Conservation (phyloP, 495 filamentous ascomycete species). For the Penicilliopsis zonata region DNA sequence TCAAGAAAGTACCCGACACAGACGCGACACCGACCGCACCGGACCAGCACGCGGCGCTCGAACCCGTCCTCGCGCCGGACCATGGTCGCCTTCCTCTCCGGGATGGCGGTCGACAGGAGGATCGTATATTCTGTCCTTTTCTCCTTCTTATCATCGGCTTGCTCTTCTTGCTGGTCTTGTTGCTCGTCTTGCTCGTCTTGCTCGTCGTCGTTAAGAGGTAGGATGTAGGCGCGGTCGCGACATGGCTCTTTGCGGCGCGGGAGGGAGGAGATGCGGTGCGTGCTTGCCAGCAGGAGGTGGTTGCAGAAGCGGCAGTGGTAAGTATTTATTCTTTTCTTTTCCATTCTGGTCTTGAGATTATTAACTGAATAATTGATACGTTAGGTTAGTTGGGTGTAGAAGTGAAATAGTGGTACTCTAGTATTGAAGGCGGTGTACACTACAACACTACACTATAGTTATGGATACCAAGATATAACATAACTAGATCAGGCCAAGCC, state of each 20-base stretch:
- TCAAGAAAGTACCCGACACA: slow-evolving; percentile 49
- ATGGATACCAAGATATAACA: no score
- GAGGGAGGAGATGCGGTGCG: slow-evolving; percentile 39
- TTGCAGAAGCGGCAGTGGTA: slow-evolving; percentile 67
- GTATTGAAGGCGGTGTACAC: no score
- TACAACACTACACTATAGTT: no score
- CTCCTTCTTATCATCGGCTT: background rate
- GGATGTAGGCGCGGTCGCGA: slow-evolving; percentile 1
- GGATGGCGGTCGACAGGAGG: slow-evolving; percentile 32
- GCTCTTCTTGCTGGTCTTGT: slow-evolving; percentile 1
- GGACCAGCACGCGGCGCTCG: slow-evolving; percentile 50
- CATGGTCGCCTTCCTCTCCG: slow-evolving; percentile 39
- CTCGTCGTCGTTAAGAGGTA: slow-evolving; percentile 2
- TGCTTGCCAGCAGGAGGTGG: slow-evolving; percentile 57
- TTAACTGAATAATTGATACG: no score
- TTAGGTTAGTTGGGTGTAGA: no score
- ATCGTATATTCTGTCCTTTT: slow-evolving; percentile 25
- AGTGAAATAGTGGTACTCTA: no score
- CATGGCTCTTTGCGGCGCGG: slow-evolving; percentile 32
- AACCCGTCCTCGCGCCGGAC: slow-evolving; percentile 57
- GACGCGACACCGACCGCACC: slow-evolving; percentile 53
- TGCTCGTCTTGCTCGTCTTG: slow-evolving; percentile 4
- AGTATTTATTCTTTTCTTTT: no score
- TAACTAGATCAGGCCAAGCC: slow-evolving; percentile 33
- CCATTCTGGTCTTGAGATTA: no score